Evolutionary conservation across 2,329 filamentous ascomycete species (phyloP).

Genomic region (Colletotrichum trifolii): DNA sequence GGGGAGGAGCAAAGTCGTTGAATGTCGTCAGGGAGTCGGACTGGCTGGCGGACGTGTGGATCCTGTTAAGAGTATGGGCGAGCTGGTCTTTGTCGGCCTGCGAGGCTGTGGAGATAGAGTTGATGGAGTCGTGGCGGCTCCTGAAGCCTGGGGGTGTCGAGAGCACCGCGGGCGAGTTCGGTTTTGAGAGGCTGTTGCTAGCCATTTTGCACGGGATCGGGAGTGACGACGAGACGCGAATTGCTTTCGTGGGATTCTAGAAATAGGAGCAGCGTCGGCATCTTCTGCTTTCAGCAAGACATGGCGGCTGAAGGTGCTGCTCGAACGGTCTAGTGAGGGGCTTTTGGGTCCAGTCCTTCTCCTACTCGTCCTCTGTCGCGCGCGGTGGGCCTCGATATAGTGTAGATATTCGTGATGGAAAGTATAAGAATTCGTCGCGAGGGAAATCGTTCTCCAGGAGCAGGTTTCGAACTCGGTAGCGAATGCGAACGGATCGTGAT

Average conservation of each 20-base stretch:
- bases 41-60: slow-evolving; percentile 89
- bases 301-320: slow-evolving; percentile 5
- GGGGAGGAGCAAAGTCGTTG: slow-evolving; percentile 86
- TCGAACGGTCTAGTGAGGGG: background rate
- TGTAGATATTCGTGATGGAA: slow-evolving; percentile 5
- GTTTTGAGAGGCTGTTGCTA: slow-evolving; percentile 45
- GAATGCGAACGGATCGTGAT: slow-evolving; percentile 6
- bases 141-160: slow-evolving; percentile 46
- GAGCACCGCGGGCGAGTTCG: slow-evolving; percentile 44
- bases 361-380: slow-evolving; percentile 11
- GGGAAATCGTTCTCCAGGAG: background rate
- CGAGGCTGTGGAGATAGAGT: slow-evolving; percentile 53
- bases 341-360: slow-evolving; percentile 5
- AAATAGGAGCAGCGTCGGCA: slow-evolving; percentile 15
- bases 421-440: slow-evolving; percentile 1
- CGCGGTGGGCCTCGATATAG: slow-evolving; percentile 4
- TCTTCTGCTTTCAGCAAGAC: slow-evolving; percentile 22
- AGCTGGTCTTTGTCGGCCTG: slow-evolving; percentile 76
- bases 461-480: background rate
- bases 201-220: slow-evolving; percentile 41
- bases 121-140: slow-evolving; percentile 52
- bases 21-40: slow-evolving; percentile 90
- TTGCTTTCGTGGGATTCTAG: slow-evolving; percentile 14
- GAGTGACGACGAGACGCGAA: slow-evolving; percentile 7
- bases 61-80: slow-evolving; percentile 83